Base-by-base conservation (phyloP, 1,139 yeast species). In the Geotrichum australiense region DNA sequence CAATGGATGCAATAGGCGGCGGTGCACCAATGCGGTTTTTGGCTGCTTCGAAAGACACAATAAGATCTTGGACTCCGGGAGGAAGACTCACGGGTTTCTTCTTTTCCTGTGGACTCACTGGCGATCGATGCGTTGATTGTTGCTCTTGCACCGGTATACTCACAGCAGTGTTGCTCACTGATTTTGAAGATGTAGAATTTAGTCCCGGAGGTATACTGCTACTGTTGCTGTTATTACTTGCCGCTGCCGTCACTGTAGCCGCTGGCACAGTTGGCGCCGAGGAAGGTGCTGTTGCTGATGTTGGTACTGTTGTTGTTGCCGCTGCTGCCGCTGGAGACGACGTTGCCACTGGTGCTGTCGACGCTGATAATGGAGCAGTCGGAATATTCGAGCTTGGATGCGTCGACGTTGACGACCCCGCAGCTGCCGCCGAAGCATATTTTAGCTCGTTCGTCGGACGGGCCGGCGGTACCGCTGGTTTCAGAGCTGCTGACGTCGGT, bases 381-480 rank as follows among this genome's bases (percentile, higher is more conserved):
- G 57, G 49, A 18, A 58, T 41, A n/a, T 61, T 62, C 2, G 62
- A 57, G 22, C 52, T 46, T 8, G 42, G 39, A 4, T 42, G 31
- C 7, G 47, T 34, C 10, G 63, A 62, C 5, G n/a, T n/a, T n/a
- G n/a, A n/a, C n/a, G n/a, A n/a, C n/a, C 62, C 59, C 3, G 75
- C 75, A 11, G 80, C 77, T 2, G 80, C 81, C 1, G 86, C 83
- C 0, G 80, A 73, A 0, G 91, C 74, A 74, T 86, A 81, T 52
- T 80, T 80, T 48, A 81, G 65, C 45, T 75, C 81, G 2, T 73
- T 68, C 2, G 81, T 80, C 39, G 46, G 40, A 18, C 74, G 72
- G 8, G 76, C 64, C n/a, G 85, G 85, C n/a, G 79, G 72, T 0
- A 79, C 72, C 0, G 85, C 84, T 3, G 85, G 85, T 57, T 76